Evolutionary conservation across 176 grass and related monocot genomes (phyloP), one percentile per base, ranked within the genome.

Genomic region (Aegilops longissima): DNA sequence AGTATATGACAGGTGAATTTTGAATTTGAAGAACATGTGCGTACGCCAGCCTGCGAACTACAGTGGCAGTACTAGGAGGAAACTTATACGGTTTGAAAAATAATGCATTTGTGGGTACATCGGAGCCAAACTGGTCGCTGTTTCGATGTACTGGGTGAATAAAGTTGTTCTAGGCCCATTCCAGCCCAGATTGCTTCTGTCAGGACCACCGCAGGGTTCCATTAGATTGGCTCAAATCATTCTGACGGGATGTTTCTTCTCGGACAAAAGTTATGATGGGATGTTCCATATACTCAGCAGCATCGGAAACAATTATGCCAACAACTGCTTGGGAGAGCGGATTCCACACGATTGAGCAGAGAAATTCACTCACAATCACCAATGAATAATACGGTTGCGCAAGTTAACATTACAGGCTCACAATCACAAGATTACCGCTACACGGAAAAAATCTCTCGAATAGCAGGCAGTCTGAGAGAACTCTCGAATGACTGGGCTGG

Each of bases 331-430:
- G 10, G 47, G 47, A 47, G 44, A 4, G 44, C 44, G 44, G 44
- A 47, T 47, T 47, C 44, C 44, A 13, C 1, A 47, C 44, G 44
- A 13, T 27, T 69, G 33, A 80, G 80, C 5, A 34, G 34, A 49
- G 47, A 11, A 85, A 4, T 25, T 34, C 69, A 47, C 63, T 78
- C 73, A 6, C 2, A 18, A 21, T 81, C 16, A 47, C 45, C 33
- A 16, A 76, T 35, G 18, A 62, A 29, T 1, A 64, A 33, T 66
- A 54, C 27, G n/a, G 16, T 52, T 64, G 71, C 38, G 27, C 39
- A 90, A 33, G 72, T 82, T 72, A 86, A 44, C 54, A 86, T 71
- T 90, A 65, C 61, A 86, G 30, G 29, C 65, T 88, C 56, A 10
- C 56, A 18, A 77, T 70, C 70, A 80, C 25, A 87, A 24, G 24